phyloP scores from a whole-genome alignment of 176 grass and related monocot species.

The Oryza brachyantha region DNA sequence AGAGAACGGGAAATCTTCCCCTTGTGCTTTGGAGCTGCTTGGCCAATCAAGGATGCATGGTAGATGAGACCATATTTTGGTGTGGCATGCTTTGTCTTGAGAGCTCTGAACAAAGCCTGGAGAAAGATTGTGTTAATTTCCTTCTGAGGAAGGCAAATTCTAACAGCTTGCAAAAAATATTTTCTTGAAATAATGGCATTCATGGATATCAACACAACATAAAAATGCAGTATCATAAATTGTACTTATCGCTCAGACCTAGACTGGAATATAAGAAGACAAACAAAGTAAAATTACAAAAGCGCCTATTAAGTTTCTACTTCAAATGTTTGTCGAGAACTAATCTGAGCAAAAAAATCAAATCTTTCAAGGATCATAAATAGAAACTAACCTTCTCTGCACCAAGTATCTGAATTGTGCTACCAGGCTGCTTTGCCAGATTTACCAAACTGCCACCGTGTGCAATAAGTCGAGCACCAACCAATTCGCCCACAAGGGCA shows the following conservation, averaged over 20 bases:
- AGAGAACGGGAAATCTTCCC: slow-evolving; percentile 87
- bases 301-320: too few species aligned
- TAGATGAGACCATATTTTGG: slow-evolving; percentile 93
- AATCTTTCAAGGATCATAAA: too few species aligned
- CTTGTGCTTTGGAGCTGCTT: slow-evolving; percentile 83
- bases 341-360: too few species aligned
- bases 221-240: too few species aligned
- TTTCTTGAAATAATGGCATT: too few species aligned
- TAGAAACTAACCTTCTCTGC: slow-evolving; percentile 84
- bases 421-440: slow-evolving; percentile 88
- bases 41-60: slow-evolving; percentile 86
- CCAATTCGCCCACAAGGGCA: slow-evolving; percentile 82
- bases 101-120: slow-evolving; percentile 88
- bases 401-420: slow-evolving; percentile 94
- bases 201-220: too few species aligned
- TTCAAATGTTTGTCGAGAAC: too few species aligned
- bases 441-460: slow-evolving; percentile 92
- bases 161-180: too few species aligned
- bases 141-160: background rate
- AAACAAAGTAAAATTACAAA: too few species aligned
- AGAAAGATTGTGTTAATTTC: slow-evolving; percentile 23
- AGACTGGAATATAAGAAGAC: too few species aligned
- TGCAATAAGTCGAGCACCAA: slow-evolving; percentile 89
- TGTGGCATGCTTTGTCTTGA: slow-evolving; percentile 88
- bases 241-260: too few species aligned